Percentiles rank a stretch among this genome's conserved stretches.
Conservation (phyloP, 345 rosid species). For the Aquilaria yunnanensis region DNA sequence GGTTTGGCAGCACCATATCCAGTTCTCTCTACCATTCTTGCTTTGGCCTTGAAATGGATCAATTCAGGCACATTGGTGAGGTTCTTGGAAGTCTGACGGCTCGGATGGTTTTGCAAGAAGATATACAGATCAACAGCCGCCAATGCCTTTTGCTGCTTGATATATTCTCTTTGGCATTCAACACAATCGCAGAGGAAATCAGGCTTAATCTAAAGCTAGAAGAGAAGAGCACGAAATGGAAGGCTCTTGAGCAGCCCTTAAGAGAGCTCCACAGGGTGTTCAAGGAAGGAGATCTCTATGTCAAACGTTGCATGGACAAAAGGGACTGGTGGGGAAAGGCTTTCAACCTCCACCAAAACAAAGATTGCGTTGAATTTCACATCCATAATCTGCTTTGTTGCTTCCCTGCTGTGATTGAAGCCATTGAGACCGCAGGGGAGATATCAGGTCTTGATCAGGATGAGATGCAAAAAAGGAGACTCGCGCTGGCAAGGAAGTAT, state of each 20-base stretch:
- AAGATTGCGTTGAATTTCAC: conserved; percentile 74
- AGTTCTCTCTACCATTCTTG: not conserved
- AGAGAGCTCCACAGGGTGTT: conserved; percentile 68
- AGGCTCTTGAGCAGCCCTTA: conserved; percentile 74
- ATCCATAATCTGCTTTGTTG: conserved; percentile 65
- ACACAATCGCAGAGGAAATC: conserved; percentile 64
- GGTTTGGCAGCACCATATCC: conserved; percentile 1
- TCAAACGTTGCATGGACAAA: conserved; percentile 55
- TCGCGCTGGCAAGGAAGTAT: conserved; percentile 55
- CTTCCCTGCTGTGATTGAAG: conserved; percentile 73
- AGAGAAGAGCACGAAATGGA: conserved; percentile 86
- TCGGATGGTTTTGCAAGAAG: conserved; percentile 78
- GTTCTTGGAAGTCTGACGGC: conserved; percentile 86
- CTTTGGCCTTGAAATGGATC: conserved; percentile 41
- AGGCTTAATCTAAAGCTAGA: conserved; percentile 65
- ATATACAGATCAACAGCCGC: conserved; percentile 57
- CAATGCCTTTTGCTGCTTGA: conserved; percentile 69
- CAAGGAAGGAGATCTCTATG: conserved; percentile 83
- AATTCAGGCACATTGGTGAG: conserved; percentile 87
- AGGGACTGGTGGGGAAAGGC: conserved; percentile 89
- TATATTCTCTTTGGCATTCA: conserved; percentile 53
- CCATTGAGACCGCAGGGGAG: conserved; percentile 75
- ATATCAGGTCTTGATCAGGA: conserved; percentile 77
- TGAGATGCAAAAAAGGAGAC: conserved; percentile 75
- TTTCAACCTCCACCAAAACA: conserved; percentile 65